A percentile compares a stretch with the other conserved stretches of the same genome.
phyloP scores from a whole-genome alignment of 2,329 filamentous ascomycete genomes.

The Calonectria pauciramosa region DNA sequence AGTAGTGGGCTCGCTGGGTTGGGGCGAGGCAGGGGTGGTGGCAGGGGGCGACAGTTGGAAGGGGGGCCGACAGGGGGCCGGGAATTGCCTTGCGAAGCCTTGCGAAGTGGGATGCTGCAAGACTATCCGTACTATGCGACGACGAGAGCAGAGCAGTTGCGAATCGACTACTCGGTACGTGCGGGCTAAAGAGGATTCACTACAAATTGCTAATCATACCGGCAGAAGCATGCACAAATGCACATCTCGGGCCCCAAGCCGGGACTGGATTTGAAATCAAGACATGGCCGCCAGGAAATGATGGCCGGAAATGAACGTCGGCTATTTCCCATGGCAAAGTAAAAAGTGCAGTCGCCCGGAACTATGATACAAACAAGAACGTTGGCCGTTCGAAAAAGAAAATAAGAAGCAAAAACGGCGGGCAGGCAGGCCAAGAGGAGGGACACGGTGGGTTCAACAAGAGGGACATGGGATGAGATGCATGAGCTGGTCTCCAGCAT shows the following conservation, averaged over 20 bases:
- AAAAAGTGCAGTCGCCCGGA: conserved; percentile 4
- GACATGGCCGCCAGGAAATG: conserved; percentile 1
- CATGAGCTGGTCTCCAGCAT: conserved; percentile 13
- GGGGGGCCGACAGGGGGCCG: conserved; percentile 17
- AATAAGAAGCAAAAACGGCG: conserved; percentile 13
- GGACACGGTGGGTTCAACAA: conserved; percentile 5
- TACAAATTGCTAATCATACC: conserved; percentile 4
- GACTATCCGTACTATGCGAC: background rate
- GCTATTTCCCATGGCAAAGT: conserved; percentile 4
- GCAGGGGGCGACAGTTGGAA: conserved; percentile 9
- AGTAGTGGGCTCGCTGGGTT: conserved; percentile 25
- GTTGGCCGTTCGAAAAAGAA: conserved; percentile 16
- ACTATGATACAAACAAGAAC: conserved; percentile 8
- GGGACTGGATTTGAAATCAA: conserved; percentile 3
- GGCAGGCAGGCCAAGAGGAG: background rate
- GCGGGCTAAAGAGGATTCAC: background rate
- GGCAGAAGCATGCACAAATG: conserved; percentile 1
- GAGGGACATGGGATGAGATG: conserved; percentile 22
- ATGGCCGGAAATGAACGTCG: conserved; percentile 11
- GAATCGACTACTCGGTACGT: background rate
- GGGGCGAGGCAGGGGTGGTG: conserved; percentile 18
- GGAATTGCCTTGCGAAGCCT: conserved; percentile 24
- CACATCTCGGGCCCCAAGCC: background rate
- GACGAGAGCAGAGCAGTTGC: background rate
- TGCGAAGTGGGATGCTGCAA: background rate